These are phyloP conservation scores for Aechmea fasciata DNA, from an alignment of 176 grass and related monocot genomes.

Conservation along the genomic window DNA sequence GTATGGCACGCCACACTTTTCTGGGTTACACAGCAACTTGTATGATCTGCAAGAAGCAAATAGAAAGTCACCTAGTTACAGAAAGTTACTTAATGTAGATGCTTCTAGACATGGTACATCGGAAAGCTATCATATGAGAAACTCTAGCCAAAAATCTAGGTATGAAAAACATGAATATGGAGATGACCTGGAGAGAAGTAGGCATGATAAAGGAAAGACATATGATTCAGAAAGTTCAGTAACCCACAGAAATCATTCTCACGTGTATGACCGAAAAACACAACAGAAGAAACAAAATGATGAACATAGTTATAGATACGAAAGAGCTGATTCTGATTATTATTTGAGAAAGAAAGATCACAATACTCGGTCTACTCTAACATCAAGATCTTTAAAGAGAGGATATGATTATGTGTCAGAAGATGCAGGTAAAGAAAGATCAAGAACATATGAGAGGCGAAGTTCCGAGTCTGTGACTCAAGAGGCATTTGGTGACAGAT, in stretches of 20 bases:
- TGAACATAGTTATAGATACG: constrained; percentile 21
- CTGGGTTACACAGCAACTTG: constrained; percentile 16
- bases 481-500: constrained; percentile 64
- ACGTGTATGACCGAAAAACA: constrained; percentile 10
- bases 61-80: constrained; percentile 24
- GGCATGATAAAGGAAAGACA: constrained; percentile 20
- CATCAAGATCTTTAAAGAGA: constrained; percentile 33
- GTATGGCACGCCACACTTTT: constrained; percentile 18
- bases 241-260: constrained; percentile 17
- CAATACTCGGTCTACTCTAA: constrained; percentile 20
- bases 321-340: constrained; percentile 32
- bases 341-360: constrained; percentile 28
- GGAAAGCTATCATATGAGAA: constrained; percentile 25
- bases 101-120: constrained; percentile 35
- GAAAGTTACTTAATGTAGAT: constrained; percentile 39
- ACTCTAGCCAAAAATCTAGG: constrained; percentile 22
- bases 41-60: constrained; percentile 25
- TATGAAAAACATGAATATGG: constrained; percentile 22
- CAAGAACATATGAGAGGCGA: constrained; percentile 25
- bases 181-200: constrained; percentile 25
- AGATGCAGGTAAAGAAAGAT: constrained; percentile 33
- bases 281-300: constrained; percentile 27
- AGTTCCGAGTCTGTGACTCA: constrained; percentile 42
- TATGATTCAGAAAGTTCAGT: constrained; percentile 21
- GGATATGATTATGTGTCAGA: constrained; percentile 26